Evolutionary conservation across 805 yeast species (phyloP), one percentile per base, ranked within the genome.

Genomic region (Candida morakotiae): DNA sequence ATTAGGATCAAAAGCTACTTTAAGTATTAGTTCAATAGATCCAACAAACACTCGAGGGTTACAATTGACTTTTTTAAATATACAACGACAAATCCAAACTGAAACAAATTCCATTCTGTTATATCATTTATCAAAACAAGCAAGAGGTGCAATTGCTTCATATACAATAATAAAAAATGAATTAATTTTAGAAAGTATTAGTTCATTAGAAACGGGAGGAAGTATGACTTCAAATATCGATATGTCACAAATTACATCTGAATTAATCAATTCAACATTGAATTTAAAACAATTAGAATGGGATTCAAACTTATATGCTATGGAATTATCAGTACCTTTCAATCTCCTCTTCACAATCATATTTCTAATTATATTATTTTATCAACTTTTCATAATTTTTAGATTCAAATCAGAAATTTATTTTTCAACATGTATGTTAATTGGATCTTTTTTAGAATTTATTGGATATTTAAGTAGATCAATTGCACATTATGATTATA

Each of bases 381-480:
- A n/a, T n/a, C n/a, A n/a, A n/a, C n/a, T n/a, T n/a, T n/a, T n/a
- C n/a, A n/a, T n/a, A n/a, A 76, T 70, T 4, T 19, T 81, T 0
- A 56, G 74, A 8, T 55, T 38, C 16, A 26, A 41, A 14, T 40
- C 31, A 14, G 55, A 53, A 33, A 67, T 74, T 70, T 86, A 89
- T 83, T 77, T 84, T 52, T 74, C 79, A 5, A 49, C 64, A 1
- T 69, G 84, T 11, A 73, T 82, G 58, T 52, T 71, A 29, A 58
- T 70, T 42, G 87, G 87, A 1, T 54, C 71, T 13, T 69, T 68
- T 0, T 58, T 83, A 19, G 94, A 86, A 57, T 60, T 79, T 31
- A 60, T 75, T 0, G 95, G 95, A 1, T 87, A 83, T 52, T 55
- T 73, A 7, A 87, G 80, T 3, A 62, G 95, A 37, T 52, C 71